Conservation (phyloP, 805 yeast species). For the Wickerhamiella musiphila region DNA sequence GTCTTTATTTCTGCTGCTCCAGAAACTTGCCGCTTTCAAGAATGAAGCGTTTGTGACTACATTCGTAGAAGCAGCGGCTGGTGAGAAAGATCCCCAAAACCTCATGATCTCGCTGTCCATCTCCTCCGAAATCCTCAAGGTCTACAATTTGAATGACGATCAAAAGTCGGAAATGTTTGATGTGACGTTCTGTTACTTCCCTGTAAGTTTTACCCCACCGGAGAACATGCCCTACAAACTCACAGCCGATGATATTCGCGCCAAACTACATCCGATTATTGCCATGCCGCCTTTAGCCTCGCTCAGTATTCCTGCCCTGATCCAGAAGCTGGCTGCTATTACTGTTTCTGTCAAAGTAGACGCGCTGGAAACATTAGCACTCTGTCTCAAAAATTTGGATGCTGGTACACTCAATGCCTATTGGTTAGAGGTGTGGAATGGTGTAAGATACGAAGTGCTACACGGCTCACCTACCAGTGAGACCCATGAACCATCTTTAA, state of each 20-base stretch:
- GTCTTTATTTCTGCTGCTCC: constrained; percentile 36
- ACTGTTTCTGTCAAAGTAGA: constrained; percentile 37
- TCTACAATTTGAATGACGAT: constrained; percentile 25
- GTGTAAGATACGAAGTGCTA: constrained; percentile 73
- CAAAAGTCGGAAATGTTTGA: constrained; percentile 63
- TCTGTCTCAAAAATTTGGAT: constrained; percentile 38
- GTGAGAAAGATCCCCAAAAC: constrained; percentile 92
- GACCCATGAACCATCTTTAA: constrained; percentile 25
- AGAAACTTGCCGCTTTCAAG: constrained; percentile 2
- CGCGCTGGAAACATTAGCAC: constrained; percentile 42
- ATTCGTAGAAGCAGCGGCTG: constrained; percentile 53
- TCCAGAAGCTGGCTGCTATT: constrained; percentile 50
- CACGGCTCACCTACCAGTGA: constrained; percentile 49
- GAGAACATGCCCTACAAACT: constrained; percentile 72
- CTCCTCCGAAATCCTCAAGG: constrained; percentile 29
- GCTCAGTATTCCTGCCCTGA: constrained; percentile 57
- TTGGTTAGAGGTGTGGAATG: constrained; percentile 73
- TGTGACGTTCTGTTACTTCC: constrained; percentile 84
- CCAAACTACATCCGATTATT: constrained; percentile 37
- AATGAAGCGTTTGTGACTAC: constrained; percentile 28
- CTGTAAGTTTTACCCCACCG: constrained; percentile 88
- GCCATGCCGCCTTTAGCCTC: constrained; percentile 52
- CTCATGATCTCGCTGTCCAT: constrained; percentile 51
- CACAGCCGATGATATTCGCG: constrained; percentile 54
- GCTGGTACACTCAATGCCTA: constrained; percentile 31